A percentile compares a stretch with the other conserved stretches of the same genome.
Evolutionary conservation across 225 moss, liverwort and hornwort genomes (phyloP).

Genomic region (Lunularia cruciata): DNA sequence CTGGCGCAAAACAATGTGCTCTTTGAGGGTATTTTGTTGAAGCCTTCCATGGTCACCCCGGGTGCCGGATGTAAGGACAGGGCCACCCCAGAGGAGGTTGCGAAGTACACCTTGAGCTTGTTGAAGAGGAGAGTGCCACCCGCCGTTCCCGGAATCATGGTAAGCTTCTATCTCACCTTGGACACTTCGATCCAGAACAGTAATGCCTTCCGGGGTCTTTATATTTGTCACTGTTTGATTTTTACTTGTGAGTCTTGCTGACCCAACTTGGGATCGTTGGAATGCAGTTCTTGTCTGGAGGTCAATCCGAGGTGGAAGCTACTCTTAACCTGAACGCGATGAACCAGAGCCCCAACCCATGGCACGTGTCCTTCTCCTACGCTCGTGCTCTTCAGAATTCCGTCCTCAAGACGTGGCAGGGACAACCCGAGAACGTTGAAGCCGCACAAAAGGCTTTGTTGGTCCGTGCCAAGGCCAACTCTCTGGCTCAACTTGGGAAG

Average conservation of each 20-base stretch:
- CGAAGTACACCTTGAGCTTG: slow-evolving; percentile 37
- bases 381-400: slow-evolving; percentile 47
- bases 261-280: not conserved
- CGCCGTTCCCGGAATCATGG: slow-evolving; percentile 51
- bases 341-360: slow-evolving; percentile 50
- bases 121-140: slow-evolving; percentile 48
- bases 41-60: slow-evolving; percentile 51
- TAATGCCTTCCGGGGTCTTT: no score
- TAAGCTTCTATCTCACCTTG: not conserved
- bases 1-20: slow-evolving; percentile 41
- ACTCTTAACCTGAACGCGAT: slow-evolving; percentile 52
- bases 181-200: not conserved
- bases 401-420: slow-evolving; percentile 52
- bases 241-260: not conserved
- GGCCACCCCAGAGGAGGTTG: slow-evolving; percentile 45
- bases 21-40: slow-evolving; percentile 51
- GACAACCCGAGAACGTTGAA: slow-evolving; percentile 46
- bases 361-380: slow-evolving; percentile 56
- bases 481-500: slow-evolving; percentile 54
- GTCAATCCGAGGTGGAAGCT: slow-evolving; percentile 54
- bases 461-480: slow-evolving; percentile 47
- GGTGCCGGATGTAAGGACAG: slow-evolving; percentile 42
- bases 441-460: slow-evolving; percentile 44
- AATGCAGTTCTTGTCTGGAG: slow-evolving; percentile 52
- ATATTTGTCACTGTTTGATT: not conserved